phyloP scores from a whole-genome alignment of 2,329 filamentous ascomycete genomes.

The Elsinoe fawcettii region DNA sequence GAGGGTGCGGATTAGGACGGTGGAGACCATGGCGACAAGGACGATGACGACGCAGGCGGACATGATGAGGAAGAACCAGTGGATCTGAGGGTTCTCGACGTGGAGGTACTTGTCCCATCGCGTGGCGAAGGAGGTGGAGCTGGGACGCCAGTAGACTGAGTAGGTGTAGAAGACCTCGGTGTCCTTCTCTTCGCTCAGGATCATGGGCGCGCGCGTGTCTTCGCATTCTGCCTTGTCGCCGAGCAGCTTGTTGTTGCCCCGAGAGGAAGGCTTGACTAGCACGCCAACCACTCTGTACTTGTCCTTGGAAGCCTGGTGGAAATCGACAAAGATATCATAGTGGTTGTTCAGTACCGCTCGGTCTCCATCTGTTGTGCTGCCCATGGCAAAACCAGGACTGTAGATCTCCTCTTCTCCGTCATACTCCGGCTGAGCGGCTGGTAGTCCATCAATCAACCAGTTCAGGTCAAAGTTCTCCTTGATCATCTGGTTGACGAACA shows the following conservation, averaged over 20 bases:
- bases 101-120: constrained; percentile 98
- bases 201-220: constrained; percentile 47
- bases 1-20: constrained; percentile 79
- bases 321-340: constrained; percentile 89
- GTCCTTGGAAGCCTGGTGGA: constrained; percentile 67
- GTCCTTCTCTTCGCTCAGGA: constrained; percentile 52
- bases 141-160: constrained; percentile 81
- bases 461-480: constrained; percentile 83
- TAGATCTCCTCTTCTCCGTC: constrained; percentile 74
- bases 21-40: constrained; percentile 81
- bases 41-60: constrained; percentile 92
- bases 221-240: constrained; percentile 57
- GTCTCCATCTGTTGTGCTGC: constrained; percentile 46
- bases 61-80: constrained; percentile 98
- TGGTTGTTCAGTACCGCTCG: constrained; percentile 81
- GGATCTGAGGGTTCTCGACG: constrained; percentile 94
- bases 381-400: constrained; percentile 78
- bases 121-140: constrained; percentile 83
- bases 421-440: constrained; percentile 73
- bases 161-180: constrained; percentile 80
- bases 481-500: constrained; percentile 79
- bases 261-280: constrained; percentile 73
- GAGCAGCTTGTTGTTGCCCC: constrained; percentile 48
- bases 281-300: constrained; percentile 88
- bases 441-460: constrained; percentile 90